Conservation (phyloP, 495 filamentous ascomycete species). For the Filosporella fistucella region DNA sequence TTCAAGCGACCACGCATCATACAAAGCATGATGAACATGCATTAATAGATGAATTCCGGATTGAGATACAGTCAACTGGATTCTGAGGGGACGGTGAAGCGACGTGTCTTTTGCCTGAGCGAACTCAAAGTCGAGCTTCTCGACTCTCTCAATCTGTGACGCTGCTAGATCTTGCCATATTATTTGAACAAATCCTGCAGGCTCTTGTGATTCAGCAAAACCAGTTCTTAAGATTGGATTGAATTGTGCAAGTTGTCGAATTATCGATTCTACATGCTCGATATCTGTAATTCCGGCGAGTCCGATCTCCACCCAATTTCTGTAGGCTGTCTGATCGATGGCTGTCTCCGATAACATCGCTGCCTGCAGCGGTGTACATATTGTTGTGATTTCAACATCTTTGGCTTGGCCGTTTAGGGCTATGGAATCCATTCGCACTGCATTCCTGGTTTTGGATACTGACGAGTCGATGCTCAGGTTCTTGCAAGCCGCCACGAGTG, state of each 20-base stretch:
- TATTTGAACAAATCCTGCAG: constrained; percentile 49
- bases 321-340: constrained; percentile 52
- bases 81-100: constrained; percentile 28
- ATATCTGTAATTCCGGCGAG: constrained; percentile 30
- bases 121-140: constrained; percentile 17
- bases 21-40: constrained; percentile 70
- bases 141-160: constrained; percentile 36
- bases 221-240: constrained; percentile 70
- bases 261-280: constrained; percentile 34
- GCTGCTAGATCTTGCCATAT: constrained; percentile 48
- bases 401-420: constrained; percentile 16
- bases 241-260: constrained; percentile 40
- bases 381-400: constrained; percentile 47
- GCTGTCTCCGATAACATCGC: constrained; percentile 74
- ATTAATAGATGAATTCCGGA: constrained; percentile 31
- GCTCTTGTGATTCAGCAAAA: constrained; percentile 47
- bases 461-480: background rate
- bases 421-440: background rate
- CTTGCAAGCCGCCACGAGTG: constrained; percentile 14
- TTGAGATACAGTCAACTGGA: constrained; percentile 41
- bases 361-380: constrained; percentile 65
- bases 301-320: constrained; percentile 66
- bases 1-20: constrained; percentile 84
- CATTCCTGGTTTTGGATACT: background rate
- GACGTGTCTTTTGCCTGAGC: constrained; percentile 25